A percentile compares a stretch with the other conserved stretches of the same genome.
Evolutionary conservation across 305 asterid species (phyloP).

Genomic region (Solanum chacoense): DNA sequence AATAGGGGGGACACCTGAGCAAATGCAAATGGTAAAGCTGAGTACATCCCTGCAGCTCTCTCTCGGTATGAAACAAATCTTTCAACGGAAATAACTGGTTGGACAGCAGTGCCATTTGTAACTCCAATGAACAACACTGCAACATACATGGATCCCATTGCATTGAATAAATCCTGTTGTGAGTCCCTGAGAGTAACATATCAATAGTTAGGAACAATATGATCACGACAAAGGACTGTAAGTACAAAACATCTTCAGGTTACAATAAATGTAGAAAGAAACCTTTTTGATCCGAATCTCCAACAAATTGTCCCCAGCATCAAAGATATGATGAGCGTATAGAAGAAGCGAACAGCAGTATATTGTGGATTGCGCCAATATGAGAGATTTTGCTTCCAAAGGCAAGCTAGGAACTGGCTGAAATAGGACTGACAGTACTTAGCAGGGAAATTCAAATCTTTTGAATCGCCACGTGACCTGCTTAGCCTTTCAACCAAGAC

Average conservation of each 20-base stretch:
- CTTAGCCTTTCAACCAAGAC: conserved; percentile 75
- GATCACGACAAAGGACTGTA: neutral
- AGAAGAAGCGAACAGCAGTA: conserved; percentile 93
- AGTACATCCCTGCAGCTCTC: conserved; percentile 95
- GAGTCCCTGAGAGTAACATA: neutral
- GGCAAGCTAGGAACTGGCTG: conserved; percentile 73
- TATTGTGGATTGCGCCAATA: conserved; percentile 99
- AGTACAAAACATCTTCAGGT: neutral
- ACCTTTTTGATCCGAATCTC: conserved; percentile 92
- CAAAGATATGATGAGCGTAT: conserved; percentile 73
- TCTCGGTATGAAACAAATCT: conserved; percentile 91
- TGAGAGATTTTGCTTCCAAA: conserved; percentile 89
- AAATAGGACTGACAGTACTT: conserved; percentile 51
- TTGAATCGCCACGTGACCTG: conserved; percentile 59
- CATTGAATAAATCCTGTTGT: conserved; percentile 49
- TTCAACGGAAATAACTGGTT: conserved; percentile 93
- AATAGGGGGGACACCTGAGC: conserved; percentile 53
- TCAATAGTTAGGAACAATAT: neutral
- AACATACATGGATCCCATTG: conserved; percentile 88
- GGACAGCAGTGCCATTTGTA: conserved; percentile 81
- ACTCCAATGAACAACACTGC: conserved; percentile 85
- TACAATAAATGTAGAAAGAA: neutral
- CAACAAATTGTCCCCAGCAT: conserved; percentile 94
- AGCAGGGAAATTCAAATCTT: conserved; percentile 67
- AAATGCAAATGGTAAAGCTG: conserved; percentile 84